Percentiles rank a stretch among this genome's conserved stretches.
phyloP scores from a whole-genome alignment of 208 protist species.

The Wallacemonas rigidus region DNA sequence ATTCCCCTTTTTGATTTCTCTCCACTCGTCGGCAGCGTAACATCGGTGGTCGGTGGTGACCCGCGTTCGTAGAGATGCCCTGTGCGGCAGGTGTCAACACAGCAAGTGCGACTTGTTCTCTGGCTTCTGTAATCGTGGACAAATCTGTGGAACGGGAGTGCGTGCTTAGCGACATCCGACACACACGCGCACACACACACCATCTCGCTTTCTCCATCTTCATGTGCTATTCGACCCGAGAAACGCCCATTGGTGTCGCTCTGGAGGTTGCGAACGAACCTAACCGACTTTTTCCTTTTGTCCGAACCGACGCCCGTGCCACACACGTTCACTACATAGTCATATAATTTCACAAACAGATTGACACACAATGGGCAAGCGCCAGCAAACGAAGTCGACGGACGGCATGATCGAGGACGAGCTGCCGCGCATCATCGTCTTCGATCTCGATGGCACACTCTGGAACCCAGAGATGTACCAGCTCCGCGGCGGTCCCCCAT shows the following conservation, averaged over 20 bases:
- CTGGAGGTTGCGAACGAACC: too few species aligned
- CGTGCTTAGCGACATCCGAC: too few species aligned
- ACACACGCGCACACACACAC: too few species aligned
- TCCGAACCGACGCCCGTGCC: neutral
- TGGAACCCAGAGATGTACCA: constrained; percentile 93
- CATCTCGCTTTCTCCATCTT: neutral
- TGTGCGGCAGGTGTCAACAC: too few species aligned
- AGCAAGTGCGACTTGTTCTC: too few species aligned
- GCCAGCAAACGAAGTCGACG: neutral
- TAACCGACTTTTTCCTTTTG: too few species aligned
- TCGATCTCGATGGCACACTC: constrained; percentile 90
- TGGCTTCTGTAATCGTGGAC: too few species aligned
- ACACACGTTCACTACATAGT: neutral
- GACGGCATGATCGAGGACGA: constrained; percentile 18
- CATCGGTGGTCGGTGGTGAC: too few species aligned
- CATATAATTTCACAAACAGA: neutral
- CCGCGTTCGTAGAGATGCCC: too few species aligned
- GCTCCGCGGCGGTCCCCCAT: constrained; percentile 79
- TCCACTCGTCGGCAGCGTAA: too few species aligned
- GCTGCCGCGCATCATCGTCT: constrained; percentile 81
- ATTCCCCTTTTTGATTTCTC: too few species aligned
- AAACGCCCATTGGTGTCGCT: neutral
- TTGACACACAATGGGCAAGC: constrained; percentile 5
- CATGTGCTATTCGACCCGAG: neutral
- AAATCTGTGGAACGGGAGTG: too few species aligned